Evolutionary conservation across 495 filamentous ascomycete genomes (phyloP), one percentile per base, ranked within the genome.

Genomic region (Articulospora tetracladia): DNA sequence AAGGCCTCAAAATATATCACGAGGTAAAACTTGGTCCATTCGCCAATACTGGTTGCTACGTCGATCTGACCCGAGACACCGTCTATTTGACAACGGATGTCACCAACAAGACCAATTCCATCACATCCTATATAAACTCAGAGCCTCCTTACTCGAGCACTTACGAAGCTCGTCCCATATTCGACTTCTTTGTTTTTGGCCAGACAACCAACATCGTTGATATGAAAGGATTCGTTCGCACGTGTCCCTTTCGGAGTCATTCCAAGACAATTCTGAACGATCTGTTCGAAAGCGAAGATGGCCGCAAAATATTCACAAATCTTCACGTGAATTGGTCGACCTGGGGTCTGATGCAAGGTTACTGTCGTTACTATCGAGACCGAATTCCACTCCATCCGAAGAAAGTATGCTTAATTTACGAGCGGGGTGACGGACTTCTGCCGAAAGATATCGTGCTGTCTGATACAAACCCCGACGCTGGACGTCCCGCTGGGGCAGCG

Each of bases 1-100:
- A 53, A 47, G 58, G 30, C 15, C 58, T 60, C 11, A 52, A 22
- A 28, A 53, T 36, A 32, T 59, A 59, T 53, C 55, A 50, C 24
- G 55, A 58, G 12, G 22, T 58, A 11, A 30, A 25, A 3, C 46
- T 58, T 11, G 55, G 41, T 22, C 46, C 55, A n/a, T 8, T 34
- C 11, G 25, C 41, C 2, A 50, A 49, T 19, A 50, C 17, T 8
- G 55, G 25, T n/a, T 58, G 55, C 27, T 58, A 58, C 36, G 55
- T 58, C 20, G 46, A 58, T 51, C 26, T 58, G 1, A 46, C 26
- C 8, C 23, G 55, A 13, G 55, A 58, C 23, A 58, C 25, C 8
- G 27, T 58, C 3, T 58, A 58, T 34, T 19, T 58, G 15, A 58
- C 11, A 15, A 51, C 15, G 2, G 26, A 50, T n/a, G 23, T 58